Evolutionary conservation across 2,329 filamentous ascomycete genomes (phyloP).

Genomic region (Madurella mycetomatis): DNA sequence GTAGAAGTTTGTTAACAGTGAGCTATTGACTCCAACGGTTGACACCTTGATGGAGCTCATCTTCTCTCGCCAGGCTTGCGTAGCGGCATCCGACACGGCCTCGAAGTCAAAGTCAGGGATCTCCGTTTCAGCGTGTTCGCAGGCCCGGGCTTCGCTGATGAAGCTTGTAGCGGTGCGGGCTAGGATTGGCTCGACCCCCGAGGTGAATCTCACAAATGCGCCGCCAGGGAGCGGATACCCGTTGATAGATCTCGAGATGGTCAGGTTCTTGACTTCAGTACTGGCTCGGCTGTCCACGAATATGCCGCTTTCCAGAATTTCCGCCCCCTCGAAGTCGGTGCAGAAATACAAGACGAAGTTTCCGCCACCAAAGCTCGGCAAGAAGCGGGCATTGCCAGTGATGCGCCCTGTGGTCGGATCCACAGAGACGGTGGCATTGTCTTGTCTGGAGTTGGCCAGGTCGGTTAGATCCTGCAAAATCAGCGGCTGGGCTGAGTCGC

Average conservation of each 20-base stretch:
- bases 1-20: conserved; percentile 61
- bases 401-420: conserved; percentile 55
- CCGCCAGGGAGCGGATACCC: conserved; percentile 55
- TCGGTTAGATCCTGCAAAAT: conserved; percentile 64
- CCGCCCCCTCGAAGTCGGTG: conserved; percentile 59
- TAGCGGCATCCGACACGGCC: conserved; percentile 46
- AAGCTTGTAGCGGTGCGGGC: conserved; percentile 67
- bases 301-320: conserved; percentile 56
- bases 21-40: conserved; percentile 46
- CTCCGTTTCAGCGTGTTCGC: conserved; percentile 62
- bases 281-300: conserved; percentile 56
- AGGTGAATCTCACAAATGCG: conserved; percentile 59
- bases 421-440: conserved; percentile 53
- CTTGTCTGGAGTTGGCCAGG: conserved; percentile 55
- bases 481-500: conserved; percentile 47
- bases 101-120: conserved; percentile 66
- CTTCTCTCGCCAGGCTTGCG: conserved; percentile 57
- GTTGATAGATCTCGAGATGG: conserved; percentile 47
- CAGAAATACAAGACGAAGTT: conserved; percentile 60
- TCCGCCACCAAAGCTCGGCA: conserved; percentile 62
- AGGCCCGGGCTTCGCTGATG: conserved; percentile 62
- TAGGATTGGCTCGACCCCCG: conserved; percentile 47
- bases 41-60: conserved; percentile 55
- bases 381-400: conserved; percentile 58
- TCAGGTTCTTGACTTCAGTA: conserved; percentile 42